phyloP scores from a whole-genome alignment of 2,329 filamentous ascomycete species.

The Scedosporium minutisporum region DNA sequence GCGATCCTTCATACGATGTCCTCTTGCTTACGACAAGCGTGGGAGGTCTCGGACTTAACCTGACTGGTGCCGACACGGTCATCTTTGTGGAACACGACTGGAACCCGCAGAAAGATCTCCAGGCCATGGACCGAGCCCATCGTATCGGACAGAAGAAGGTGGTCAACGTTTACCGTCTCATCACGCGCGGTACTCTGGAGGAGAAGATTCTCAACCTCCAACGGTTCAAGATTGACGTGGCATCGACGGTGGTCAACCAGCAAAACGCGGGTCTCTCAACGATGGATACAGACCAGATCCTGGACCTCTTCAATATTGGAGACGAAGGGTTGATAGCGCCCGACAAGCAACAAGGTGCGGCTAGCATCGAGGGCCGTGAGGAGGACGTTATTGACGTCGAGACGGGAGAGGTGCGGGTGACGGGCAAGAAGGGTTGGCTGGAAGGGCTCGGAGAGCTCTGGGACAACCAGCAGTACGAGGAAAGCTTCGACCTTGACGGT shows the following conservation, averaged over 20 bases:
- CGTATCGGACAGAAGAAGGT: slow-evolving; percentile 99
- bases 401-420: slow-evolving; percentile 87
- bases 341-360: slow-evolving; percentile 42
- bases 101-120: slow-evolving; percentile 97
- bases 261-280: slow-evolving; percentile 89
- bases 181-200: slow-evolving; percentile 90
- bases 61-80: slow-evolving; percentile 95
- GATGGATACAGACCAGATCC: slow-evolving; percentile 97
- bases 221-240: slow-evolving; percentile 98
- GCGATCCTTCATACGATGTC: slow-evolving; percentile 91
- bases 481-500: slow-evolving; percentile 91
- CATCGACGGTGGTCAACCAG: slow-evolving; percentile 95
- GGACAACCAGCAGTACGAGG: slow-evolving; percentile 96
- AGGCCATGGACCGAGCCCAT: slow-evolving; percentile 98
- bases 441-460: slow-evolving; percentile 93
- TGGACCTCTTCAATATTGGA: slow-evolving; percentile 89
- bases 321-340: slow-evolving; percentile 55
- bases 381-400: slow-evolving; percentile 90
- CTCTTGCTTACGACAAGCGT: slow-evolving; percentile 90
- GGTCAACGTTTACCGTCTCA: slow-evolving; percentile 94
- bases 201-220: slow-evolving; percentile 98
- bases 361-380: slow-evolving; percentile 52
- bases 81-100: slow-evolving; percentile 99
- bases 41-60: slow-evolving; percentile 84
- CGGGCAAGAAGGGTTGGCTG: slow-evolving; percentile 91